Percentiles rank a stretch among this genome's conserved stretches.
phyloP scores from a whole-genome alignment of 2,329 filamentous ascomycete genomes.

The Colletotrichum lindemuthianum region DNA sequence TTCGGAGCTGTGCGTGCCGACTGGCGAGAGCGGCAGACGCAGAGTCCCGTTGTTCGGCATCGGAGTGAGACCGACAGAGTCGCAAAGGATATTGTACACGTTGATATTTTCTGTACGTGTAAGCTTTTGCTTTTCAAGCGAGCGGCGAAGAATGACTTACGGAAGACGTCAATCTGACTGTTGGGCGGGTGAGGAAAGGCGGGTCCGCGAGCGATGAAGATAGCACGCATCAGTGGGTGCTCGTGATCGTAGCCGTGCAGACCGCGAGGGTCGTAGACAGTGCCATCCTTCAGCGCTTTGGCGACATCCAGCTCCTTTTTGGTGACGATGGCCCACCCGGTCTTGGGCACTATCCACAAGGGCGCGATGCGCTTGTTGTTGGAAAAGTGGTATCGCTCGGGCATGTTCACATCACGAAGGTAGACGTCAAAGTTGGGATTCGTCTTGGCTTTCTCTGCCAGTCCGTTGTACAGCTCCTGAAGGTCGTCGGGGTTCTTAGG shows the following conservation, averaged over 20 bases:
- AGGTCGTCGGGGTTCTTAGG: conserved; percentile 77
- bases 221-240: conserved; percentile 93
- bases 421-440: conserved; percentile 87
- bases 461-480: conserved; percentile 71
- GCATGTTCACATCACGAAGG: conserved; percentile 88
- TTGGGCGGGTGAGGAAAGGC: conserved; percentile 89
- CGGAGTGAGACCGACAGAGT: conserved; percentile 80
- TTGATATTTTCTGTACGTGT: conserved; percentile 81
- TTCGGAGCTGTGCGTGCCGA: conserved; percentile 69
- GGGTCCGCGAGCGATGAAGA: conserved; percentile 91
- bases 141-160: conserved; percentile 63
- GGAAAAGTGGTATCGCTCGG: conserved; percentile 89
- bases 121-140: conserved; percentile 35
- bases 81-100: conserved; percentile 94
- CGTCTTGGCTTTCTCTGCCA: conserved; percentile 64
- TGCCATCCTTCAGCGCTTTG: conserved; percentile 69
- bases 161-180: conserved; percentile 82
- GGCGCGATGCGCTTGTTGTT: conserved; percentile 91
- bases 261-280: conserved; percentile 81
- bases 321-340: conserved; percentile 91
- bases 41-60: conserved; percentile 89
- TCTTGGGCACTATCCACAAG: conserved; percentile 91
- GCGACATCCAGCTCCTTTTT: conserved; percentile 81
- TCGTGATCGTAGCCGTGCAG: conserved; percentile 96
- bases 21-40: conserved; percentile 72